Base-by-base conservation (phyloP, 805 yeast species). In the Zygosaccharomyces rouxii region DNA sequence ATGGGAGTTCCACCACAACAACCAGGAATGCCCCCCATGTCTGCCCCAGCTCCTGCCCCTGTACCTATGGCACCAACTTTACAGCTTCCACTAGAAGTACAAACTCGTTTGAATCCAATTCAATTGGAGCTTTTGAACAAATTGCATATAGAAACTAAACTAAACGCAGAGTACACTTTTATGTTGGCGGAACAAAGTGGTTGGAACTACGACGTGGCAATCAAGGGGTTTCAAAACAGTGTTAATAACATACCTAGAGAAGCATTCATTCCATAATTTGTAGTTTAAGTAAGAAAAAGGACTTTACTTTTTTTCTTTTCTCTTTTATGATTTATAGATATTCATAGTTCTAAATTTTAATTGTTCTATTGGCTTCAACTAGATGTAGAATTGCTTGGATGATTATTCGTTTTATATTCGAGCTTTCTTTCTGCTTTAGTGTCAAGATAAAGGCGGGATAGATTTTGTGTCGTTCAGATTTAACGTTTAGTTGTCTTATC, bases 161-260 rank as follows among this genome's bases (percentile, higher is more conserved):
- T 90, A 56, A 89, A 78, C 55, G 72, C 86, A n/a, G 86, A 86
- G 58, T 90, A 82, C 64, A 86, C 92, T 0, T 70, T 81, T 23
- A 79, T 90, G 86, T 75, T 94, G 35, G 84, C 89, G 49, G 89
- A 89, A 63, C 96, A 89, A 66, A 88, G 96, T 59, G 76, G 79
- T 47, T 90, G 95, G 90, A 84, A 86, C 65, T 83, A 80, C 56
- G 81, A 79, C 23, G 75, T 71, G 46, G 90, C 96, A 23, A 70
- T 80, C 11, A 75, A 74, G 38, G 83, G 86, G 48, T 92, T 92
- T 68, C 78, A 80, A 55, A 81, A 77, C 55, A 84, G 88, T 30
- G 76, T 74, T n/a, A 73, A 72, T 6, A 77, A 74, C 55, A 71
- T 82, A 31, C 87, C 87, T 16, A 75, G 77, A 5, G 73, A 78